Evolutionary conservation across 1,284 basidiomycete species (phyloP), one percentile per base, ranked within the genome.

Genomic region (Ceratorhiza oryzae-sativae): DNA sequence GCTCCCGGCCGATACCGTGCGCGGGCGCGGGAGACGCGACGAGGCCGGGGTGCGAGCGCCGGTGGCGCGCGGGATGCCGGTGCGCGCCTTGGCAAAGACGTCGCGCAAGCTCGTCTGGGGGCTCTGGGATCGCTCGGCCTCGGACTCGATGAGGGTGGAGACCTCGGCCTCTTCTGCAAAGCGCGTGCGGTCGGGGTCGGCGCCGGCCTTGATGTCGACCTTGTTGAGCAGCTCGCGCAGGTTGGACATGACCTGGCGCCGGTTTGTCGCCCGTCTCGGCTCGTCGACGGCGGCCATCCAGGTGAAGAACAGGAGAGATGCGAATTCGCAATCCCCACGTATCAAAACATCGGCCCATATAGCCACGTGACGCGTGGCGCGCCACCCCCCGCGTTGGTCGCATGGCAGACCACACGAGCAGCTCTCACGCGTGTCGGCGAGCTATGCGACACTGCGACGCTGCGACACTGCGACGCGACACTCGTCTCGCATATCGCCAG

Each of bases 201-300:
- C 48, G 9, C 62, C 62, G 20, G 65, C 18, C 65, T 53, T 51
- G 42, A 68, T 68, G 34, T 68, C 65, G 30, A 68, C 51, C 36
- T 46, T n/a, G 48, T 68, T 68, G 6, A 68, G 49, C 51, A 68
- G 27, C 39, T 68, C 65, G 9, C 65, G 65, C n/a, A 68, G 65
- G 65, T 56, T 56, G 2, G 65, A 42, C 20, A 41, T 51, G 15
- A 32, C 12, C 65, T 68, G 49, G 20, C 65, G 65, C 23, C 65
- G 51, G 25, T 59, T 32, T 3, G 53, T 42, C 18, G 36, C 36
- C 12, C 32, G 49, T 45, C 65, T 32, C 32, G 30, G 23, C 13
- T 68, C 62, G 48, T 65, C 65, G 25, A 56, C 51, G 65, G 55
- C 65, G 23, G 65, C 27, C 65, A 68, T 68, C 36, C 20, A 36